Evolutionary conservation across 768 basidiomycete genomes (phyloP).

Genomic region (Cyathus striatus): DNA sequence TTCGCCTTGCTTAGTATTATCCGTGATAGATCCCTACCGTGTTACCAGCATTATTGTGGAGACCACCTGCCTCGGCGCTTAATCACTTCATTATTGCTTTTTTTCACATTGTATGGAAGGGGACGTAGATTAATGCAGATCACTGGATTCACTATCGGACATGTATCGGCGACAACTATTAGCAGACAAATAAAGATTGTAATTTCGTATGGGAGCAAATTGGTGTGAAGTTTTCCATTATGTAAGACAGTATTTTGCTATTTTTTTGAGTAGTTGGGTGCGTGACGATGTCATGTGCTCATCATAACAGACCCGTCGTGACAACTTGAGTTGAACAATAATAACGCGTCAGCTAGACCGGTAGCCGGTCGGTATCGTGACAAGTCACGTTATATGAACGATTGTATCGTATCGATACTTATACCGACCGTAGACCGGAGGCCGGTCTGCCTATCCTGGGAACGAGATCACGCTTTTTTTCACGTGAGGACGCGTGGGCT

Average conservation of each 20-base stretch:
- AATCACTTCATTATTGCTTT: constrained; percentile 13
- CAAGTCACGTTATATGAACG: too few relatives aligned
- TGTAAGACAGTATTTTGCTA: background rate
- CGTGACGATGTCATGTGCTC: background rate
- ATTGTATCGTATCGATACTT: too few relatives aligned
- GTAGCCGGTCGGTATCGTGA: too few relatives aligned
- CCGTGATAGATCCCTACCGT: constrained; percentile 78
- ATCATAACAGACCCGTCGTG: background rate
- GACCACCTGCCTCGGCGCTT: constrained; percentile 73
- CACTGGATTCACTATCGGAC: background rate
- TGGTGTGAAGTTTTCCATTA: too few relatives aligned
- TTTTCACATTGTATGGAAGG: constrained; percentile 2
- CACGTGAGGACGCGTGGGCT: too few relatives aligned
- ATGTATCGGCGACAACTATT: background rate
- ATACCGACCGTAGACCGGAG: too few relatives aligned
- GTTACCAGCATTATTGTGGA: constrained; percentile 88
- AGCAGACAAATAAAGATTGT: background rate
- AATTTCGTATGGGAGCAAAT: background rate
- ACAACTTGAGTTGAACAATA: background rate
- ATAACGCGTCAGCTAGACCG: too few relatives aligned
- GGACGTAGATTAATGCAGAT: background rate
- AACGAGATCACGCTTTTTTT: too few relatives aligned
- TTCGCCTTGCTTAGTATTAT: constrained; percentile 1
- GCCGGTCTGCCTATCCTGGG: too few relatives aligned
- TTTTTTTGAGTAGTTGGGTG: background rate